Percentiles rank a stretch among this genome's conserved stretches.
phyloP scores from a whole-genome alignment of 148 eudicot species.

The Spergularia marina region DNA sequence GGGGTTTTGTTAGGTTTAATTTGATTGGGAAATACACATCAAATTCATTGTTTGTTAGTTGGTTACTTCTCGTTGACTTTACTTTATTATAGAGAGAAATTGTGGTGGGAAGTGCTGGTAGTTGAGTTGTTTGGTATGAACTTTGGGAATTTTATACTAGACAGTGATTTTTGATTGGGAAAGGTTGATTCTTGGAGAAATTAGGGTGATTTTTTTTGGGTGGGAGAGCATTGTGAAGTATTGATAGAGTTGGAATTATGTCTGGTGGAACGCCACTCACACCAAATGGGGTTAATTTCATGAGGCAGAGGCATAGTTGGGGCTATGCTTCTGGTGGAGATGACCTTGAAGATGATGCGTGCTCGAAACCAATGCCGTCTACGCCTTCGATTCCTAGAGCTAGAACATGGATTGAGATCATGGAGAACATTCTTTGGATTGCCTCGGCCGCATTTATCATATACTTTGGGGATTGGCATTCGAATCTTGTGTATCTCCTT shows the following conservation, averaged over 20 bases:
- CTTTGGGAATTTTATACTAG: neutral
- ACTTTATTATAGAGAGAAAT: constrained; percentile 13
- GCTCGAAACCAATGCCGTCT: constrained; percentile 48
- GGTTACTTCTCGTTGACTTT: constrained; percentile 26
- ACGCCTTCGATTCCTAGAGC: constrained; percentile 43
- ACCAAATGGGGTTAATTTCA: constrained; percentile 56
- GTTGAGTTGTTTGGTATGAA: constrained; percentile 22
- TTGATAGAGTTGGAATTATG: constrained; percentile 36
- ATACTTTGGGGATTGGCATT: constrained; percentile 74
- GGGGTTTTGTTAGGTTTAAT: constrained; percentile 17
- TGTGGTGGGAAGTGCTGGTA: neutral
- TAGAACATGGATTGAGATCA: constrained; percentile 64
- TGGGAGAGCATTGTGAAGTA: constrained; percentile 18
- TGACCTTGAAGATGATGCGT: constrained; percentile 89
- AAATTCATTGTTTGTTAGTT: constrained; percentile 18
- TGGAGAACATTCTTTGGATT: constrained; percentile 80
- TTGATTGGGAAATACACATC: constrained; percentile 16
- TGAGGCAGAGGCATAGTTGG: constrained; percentile 92
- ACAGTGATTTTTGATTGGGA: neutral
- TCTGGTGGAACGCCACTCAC: constrained; percentile 60
- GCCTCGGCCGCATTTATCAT: constrained; percentile 72
- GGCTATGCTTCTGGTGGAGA: constrained; percentile 83
- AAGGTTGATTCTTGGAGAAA: constrained; percentile 20
- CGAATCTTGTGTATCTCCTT: constrained; percentile 60
- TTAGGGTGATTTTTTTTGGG: neutral